phyloP scores from a whole-genome alignment of 2,329 filamentous ascomycete genomes.

The Microthyrium microscopicum region DNA sequence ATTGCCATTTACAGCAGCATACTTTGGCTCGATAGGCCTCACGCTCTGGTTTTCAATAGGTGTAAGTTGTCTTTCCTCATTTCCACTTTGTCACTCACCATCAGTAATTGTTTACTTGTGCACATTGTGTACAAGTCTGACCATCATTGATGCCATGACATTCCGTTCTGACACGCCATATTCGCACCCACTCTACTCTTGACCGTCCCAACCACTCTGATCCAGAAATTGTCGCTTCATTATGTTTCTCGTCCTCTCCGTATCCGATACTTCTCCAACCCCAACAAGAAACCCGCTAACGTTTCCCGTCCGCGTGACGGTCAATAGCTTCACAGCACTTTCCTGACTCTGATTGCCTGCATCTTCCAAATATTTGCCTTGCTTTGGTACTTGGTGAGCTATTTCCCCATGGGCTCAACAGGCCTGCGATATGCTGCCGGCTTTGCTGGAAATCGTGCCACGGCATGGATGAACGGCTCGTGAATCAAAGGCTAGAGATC shows the following conservation, averaged over 20 bases:
- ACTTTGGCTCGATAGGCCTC: constrained; percentile 81
- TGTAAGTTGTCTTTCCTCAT: constrained; percentile 44
- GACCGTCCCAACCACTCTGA: constrained; percentile 6
- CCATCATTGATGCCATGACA: neutral
- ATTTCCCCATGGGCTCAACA: constrained; percentile 91
- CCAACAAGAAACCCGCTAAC: constrained; percentile 13
- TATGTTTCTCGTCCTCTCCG: constrained; percentile 7
- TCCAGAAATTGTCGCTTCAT: constrained; percentile 10
- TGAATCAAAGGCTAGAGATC: neutral
- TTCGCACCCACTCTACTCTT: constrained; percentile 4
- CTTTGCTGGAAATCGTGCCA: constrained; percentile 69
- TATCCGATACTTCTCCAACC: constrained; percentile 7
- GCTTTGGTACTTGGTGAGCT: constrained; percentile 88
- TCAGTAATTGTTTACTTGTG: neutral
- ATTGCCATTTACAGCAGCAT: constrained; percentile 81
- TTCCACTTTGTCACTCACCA: no score
- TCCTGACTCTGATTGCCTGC: constrained; percentile 72
- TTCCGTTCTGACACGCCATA: constrained; percentile 1
- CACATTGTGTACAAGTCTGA: neutral
- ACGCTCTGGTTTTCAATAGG: constrained; percentile 87
- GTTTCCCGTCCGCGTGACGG: constrained; percentile 17
- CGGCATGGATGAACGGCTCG: constrained; percentile 80
- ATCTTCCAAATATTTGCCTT: constrained; percentile 71
- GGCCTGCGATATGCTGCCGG: constrained; percentile 73
- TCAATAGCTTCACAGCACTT: constrained; percentile 58